Evolutionary conservation across 305 asterid species (phyloP), one percentile per base, ranked within the genome.

Genomic region (Withania somnifera): DNA sequence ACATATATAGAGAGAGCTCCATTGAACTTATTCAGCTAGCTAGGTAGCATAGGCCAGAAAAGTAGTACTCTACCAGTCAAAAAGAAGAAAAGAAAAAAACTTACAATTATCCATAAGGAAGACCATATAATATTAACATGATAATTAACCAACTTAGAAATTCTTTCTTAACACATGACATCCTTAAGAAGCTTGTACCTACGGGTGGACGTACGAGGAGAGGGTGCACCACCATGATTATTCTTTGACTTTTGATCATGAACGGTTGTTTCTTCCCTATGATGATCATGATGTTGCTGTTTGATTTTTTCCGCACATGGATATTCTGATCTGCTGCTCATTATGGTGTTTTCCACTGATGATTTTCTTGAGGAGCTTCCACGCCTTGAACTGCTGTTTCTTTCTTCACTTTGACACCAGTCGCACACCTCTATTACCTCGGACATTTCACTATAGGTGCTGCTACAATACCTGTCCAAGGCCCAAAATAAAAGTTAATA

Each of bases 171-270:
- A 83, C 97, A 94, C 98, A 94, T 93, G 34, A 94, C 98, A 88
- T 94, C 98, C 93, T 94, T 94, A 86, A 94, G 98, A 87, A 94
- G 97, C 95, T 93, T 94, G 91, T 94, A 94, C 93, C 97, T 88
- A 79, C 97, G 92, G 32, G 97, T 81, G 79, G 93, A 11, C 57
- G 97, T 85, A 63, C 95, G 95, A 0, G 98, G 98, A 4, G 97
- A 94, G 0, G 97, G 90, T 20, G 88, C 82, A 3, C 89, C 87
- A n/a, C 83, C 79, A 0, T 83, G 90, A 84, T 88, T 79, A 71
- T 71, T 75, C 45, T 75, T 75, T 75, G 80, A 11, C 81, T 90
- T 94, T 14, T 85, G 91, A 77, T 91, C 80, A 89, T 87, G 87
- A 47, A 78, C 88, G 20, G 86, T 76, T 71, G 82, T 81, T 82